Base-by-base conservation (phyloP, 345 rosid genomes). In the Cardamine occulta region DNA sequence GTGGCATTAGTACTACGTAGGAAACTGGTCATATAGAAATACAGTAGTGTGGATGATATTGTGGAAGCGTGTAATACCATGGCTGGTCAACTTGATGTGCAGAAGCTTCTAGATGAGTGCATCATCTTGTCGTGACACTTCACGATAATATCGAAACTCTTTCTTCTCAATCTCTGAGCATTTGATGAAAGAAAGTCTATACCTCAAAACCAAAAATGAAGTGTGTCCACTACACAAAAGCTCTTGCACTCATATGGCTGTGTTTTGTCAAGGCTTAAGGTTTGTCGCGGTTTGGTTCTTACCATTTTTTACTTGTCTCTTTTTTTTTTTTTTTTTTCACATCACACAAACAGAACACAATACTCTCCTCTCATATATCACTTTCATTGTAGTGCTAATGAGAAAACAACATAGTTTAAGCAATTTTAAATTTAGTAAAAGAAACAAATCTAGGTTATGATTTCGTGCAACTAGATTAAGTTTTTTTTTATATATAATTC, bases 161-260 rank as follows among this genome's bases (percentile, higher is more conserved):
- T 60, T 39, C 77, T 32, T 39, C 77, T 32, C 77, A 40, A 8
- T 72, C 73, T 51, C 81, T 8, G 42, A 72, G 77, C 63, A 72
- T 78, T 55, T 76, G n/a, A n/a, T n/a, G n/a, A n/a, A n/a, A n/a
- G n/a, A n/a, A n/a, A n/a, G n/a, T n/a, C n/a, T n/a, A n/a, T n/a
- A n/a, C n/a, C n/a, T n/a, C n/a, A n/a, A n/a, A n/a, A n/a, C n/a
- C n/a, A n/a, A n/a, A n/a, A n/a, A n/a, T n/a, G n/a, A n/a, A n/a
- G n/a, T n/a, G n/a, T n/a, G 75, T 68, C 72, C 31, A 15, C 68
- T 37, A 32, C 74, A 66, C 68, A 32, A 64, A 61, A 78, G 23
- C 23, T 1, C 23, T 21, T 21, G 23, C 74, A 73, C 77, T 78
- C 78, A 42, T 78, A 70, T 73, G 77, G 74, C 69, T 73, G 52